Percentiles rank a stretch among this genome's conserved stretches.
Conservation (phyloP, 2,329 filamentous ascomycete genomes). For the Biscogniauxia marginata region DNA sequence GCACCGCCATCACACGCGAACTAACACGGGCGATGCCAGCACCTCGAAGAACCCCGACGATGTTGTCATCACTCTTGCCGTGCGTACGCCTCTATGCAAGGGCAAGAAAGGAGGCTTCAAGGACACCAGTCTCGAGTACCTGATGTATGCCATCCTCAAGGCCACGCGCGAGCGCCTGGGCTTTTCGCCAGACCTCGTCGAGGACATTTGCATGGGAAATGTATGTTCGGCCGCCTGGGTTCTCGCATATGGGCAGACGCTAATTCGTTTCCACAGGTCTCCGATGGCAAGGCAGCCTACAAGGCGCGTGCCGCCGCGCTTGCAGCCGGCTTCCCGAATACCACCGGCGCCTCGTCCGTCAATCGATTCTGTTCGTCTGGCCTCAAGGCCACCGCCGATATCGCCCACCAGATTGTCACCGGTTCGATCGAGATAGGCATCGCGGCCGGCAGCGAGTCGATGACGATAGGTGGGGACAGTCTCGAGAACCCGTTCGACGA, state of each 20-base stretch:
- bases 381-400: constrained; percentile 91
- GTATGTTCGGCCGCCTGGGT: constrained; percentile 47
- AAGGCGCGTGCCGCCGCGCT: constrained; percentile 85
- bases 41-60: constrained; percentile 93
- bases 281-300: constrained; percentile 83
- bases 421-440: constrained; percentile 86
- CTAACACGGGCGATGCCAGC: constrained; percentile 44
- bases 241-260: not conserved
- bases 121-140: constrained; percentile 84
- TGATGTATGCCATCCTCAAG: constrained; percentile 81
- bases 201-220: constrained; percentile 92
- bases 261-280: constrained; percentile 56
- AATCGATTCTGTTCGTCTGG: constrained; percentile 98
- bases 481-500: constrained; percentile 74
- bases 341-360: constrained; percentile 73
- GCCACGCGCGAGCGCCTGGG: constrained; percentile 70
- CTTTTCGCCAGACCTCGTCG: constrained; percentile 75
- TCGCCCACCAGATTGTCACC: constrained; percentile 79
- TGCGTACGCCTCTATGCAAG: constrained; percentile 87
- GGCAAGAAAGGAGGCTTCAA: constrained; percentile 91
- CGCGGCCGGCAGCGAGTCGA: constrained; percentile 84
- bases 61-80: constrained; percentile 90
- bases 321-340: constrained; percentile 91
- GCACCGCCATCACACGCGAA: constrained; percentile 11
- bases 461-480: constrained; percentile 72